Percentiles rank a stretch among this genome's conserved stretches.
Evolutionary conservation across 306 rosid genomes (phyloP).

Genomic region (Aeschynomene evenia): DNA sequence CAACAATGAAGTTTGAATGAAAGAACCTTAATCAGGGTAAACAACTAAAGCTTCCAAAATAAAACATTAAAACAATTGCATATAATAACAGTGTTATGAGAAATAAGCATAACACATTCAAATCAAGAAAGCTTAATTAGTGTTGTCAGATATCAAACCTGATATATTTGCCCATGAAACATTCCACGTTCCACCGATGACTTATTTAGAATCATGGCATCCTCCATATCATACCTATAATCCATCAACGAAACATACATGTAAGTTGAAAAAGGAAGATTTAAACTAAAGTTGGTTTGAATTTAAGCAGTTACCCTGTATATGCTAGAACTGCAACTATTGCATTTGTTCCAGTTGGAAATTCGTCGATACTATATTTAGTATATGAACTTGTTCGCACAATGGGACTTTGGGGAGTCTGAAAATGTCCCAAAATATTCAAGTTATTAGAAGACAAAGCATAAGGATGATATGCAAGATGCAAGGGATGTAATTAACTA

Average conservation of each 20-base stretch:
- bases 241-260: slow-evolving; percentile 26
- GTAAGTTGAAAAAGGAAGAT: slow-evolving; percentile 13
- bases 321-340: slow-evolving; percentile 93
- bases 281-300: slow-evolving; percentile 15
- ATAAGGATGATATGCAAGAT: slow-evolving; percentile 3
- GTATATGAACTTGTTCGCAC: slow-evolving; percentile 80
- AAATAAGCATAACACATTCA: background rate
- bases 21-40: background rate
- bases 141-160: slow-evolving; percentile 50
- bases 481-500: background rate
- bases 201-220: slow-evolving; percentile 96
- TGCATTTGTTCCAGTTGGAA: slow-evolving; percentile 92
- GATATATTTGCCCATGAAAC: slow-evolving; percentile 92
- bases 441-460: background rate
- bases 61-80: slow-evolving; percentile 1
- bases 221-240: slow-evolving; percentile 94
- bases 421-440: slow-evolving; percentile 40
- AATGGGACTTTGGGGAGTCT: slow-evolving; percentile 93
- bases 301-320: slow-evolving; percentile 71
- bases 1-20: background rate
- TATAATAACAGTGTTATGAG: background rate
- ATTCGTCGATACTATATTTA: slow-evolving; percentile 73
- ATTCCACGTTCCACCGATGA: slow-evolving; percentile 97
- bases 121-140: slow-evolving; percentile 21
- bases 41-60: slow-evolving; percentile 19